Base-by-base conservation (phyloP, 2,329 filamentous ascomycete genomes). In the Calonectria hawksworthii region DNA sequence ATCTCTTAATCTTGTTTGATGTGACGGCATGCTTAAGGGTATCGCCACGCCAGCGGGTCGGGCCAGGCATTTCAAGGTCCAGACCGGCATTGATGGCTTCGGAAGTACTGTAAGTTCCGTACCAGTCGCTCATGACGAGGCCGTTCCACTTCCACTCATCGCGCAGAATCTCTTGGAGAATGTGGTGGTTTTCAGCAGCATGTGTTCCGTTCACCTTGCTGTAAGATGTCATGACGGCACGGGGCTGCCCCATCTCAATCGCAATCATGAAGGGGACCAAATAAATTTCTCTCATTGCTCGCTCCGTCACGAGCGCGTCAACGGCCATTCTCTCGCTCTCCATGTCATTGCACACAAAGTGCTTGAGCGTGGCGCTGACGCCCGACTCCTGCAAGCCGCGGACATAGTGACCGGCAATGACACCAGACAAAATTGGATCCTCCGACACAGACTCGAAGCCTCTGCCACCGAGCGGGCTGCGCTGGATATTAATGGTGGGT, bases 401-500 rank as follows among this genome's bases (percentile, higher is more conserved):
- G 50, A 86, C 83, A 52, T 86, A 83, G 61, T 83, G 81, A 23
- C 84, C 85, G 21, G 86, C 86, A 47, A 86, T 80, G 36, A 85
- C 79, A 18, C 87, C 86, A 38, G 86, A 83, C 2, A 87, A 79
- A 21, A 87, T 79, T n/a, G 86, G 86, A 72, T 88, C 87, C 74
- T 88, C 85, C 32, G 83, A 84, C 59, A 87, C 82, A 66, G 84
- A 86, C 77, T 88, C 87, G 70, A 87, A 88, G 38, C 85, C 85
- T 66, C 86, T 80, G n/a, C 86, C 86, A 6, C 83, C 86, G 8
- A 87, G 81, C 0, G 86, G 86, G 7, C 84, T 85, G 11, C 86
- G 82, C 54, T 87, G 86, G 56, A 87, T 86, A 77, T 85, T 88
- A 74, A 88, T 86, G 0, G 87, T 89, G 5, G 94, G 94, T 9